Evolutionary conservation across 345 rosid genomes (phyloP).

Genomic region (Camelina laxa): DNA sequence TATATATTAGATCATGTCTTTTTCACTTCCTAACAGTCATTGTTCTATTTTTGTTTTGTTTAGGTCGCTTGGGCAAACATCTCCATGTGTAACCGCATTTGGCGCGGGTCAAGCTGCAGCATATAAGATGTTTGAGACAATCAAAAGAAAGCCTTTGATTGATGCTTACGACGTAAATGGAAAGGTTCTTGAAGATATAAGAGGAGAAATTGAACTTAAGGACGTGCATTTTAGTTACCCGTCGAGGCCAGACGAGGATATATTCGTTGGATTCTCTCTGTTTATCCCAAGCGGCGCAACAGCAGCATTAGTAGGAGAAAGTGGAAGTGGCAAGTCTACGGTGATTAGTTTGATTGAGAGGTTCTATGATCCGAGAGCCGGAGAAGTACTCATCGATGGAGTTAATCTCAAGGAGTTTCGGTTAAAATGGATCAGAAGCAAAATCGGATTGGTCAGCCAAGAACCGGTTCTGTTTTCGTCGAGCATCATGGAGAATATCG

Average conservation of each 20-base stretch:
- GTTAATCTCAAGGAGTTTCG: conserved; percentile 70
- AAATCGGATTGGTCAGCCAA: conserved; percentile 84
- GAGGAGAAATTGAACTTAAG: conserved; percentile 68
- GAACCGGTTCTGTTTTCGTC: conserved; percentile 79
- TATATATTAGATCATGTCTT: neutral
- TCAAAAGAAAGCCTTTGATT: conserved; percentile 67
- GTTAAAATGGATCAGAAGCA: conserved; percentile 73
- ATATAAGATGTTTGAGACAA: conserved; percentile 80
- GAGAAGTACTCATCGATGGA: conserved; percentile 71
- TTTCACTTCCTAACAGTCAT: neutral
- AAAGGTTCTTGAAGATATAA: conserved; percentile 58
- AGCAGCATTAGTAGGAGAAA: conserved; percentile 83
- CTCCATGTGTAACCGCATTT: conserved; percentile 75
- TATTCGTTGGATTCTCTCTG: conserved; percentile 73
- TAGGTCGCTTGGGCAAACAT: conserved; percentile 89
- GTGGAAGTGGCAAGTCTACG: conserved; percentile 92
- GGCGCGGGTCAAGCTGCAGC: conserved; percentile 84
- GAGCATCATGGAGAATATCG: conserved; percentile 72
- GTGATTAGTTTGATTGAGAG: conserved; percentile 78
- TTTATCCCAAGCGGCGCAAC: conserved; percentile 66
- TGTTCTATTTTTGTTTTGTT: conserved; percentile 5
- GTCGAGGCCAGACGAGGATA: conserved; percentile 72
- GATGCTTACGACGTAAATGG: conserved; percentile 67
- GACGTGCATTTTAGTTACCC: conserved; percentile 78
- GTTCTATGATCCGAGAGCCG: conserved; percentile 78